Evolutionary conservation across 129 eudicot genomes (phyloP).

Genomic region (Tagetes erecta): DNA sequence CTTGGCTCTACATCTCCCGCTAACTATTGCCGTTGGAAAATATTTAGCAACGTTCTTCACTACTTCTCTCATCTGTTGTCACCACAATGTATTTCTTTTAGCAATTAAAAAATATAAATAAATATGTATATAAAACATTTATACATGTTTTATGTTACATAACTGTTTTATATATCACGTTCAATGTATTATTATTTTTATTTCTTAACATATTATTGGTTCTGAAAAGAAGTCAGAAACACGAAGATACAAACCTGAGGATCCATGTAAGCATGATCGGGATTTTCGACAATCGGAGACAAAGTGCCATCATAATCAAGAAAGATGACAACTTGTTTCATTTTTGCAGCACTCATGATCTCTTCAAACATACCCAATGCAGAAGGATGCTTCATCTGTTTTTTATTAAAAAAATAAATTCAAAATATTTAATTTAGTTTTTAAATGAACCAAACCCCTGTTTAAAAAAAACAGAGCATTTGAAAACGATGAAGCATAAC

Average conservation of each 20-base stretch:
- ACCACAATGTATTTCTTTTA: neutral
- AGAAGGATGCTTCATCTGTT: slow-evolving; percentile 71
- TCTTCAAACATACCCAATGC: slow-evolving; percentile 74
- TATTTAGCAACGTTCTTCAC: slow-evolving; percentile 74
- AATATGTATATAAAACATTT: neutral
- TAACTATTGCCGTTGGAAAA: slow-evolving; percentile 94
- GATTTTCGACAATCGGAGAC: slow-evolving; percentile 86
- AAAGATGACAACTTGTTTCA: slow-evolving; percentile 79
- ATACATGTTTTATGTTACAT: too few relatives aligned
- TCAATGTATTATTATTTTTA: too few relatives aligned
- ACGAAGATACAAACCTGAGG: slow-evolving; percentile 45
- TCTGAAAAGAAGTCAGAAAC: neutral
- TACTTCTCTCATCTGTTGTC: slow-evolving; percentile 77
- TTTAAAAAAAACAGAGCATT: neutral
- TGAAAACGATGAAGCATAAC: neutral
- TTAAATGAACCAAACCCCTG: neutral
- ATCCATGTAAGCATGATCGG: slow-evolving; percentile 89
- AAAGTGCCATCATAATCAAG: slow-evolving; percentile 95
- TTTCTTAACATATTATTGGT: too few relatives aligned
- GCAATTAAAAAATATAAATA: neutral
- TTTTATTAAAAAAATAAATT: neutral
- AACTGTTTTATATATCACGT: too few relatives aligned
- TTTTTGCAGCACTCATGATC: slow-evolving; percentile 58
- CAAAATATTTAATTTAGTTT: neutral
- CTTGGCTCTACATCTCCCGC: slow-evolving; percentile 87